Base-by-base conservation (phyloP, 371 early-diverging fungal species). In the Syncephalastrum contaminatum region DNA sequence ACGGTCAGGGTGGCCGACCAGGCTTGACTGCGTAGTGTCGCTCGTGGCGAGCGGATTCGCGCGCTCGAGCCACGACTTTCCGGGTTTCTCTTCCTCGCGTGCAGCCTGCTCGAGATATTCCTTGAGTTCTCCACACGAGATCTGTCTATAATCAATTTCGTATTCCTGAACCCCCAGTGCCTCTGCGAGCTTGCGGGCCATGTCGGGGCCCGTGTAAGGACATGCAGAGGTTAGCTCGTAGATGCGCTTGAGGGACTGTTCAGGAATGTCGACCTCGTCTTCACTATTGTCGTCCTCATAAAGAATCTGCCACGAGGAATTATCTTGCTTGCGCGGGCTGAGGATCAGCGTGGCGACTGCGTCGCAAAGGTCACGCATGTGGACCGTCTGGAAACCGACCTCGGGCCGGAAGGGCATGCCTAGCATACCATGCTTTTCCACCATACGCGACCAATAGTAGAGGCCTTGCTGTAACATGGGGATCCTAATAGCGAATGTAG, bases 391-490 rank as follows among this genome's bases (percentile, higher is more conserved):
- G 30, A 57, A 19, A 13, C 18, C 15, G 3, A 50, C 44, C 7
- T 24, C 16, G 12, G 18, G 4, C 4, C 53, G 40, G 7, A 62
- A n/a, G n/a, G 62, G 57, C 62, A 62, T 62, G 16, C 53, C 57
- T n/a, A 62, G 22, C 12, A 22, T 25, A n/a, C 57, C 57, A 13
- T 24, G 18, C 5, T 53, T 30, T 43, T 52, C 49, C 13, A 62
- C 46, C 62, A 62, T 62, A 3, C 24, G 45, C 18, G 46, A 43
- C 62, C 62, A 62, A 45, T 43, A 52, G 39, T 55, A 62, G 18
- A 53, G 43, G 14, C 18, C 4, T 48, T 62, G 62, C 30, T 62
- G 55, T 5, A 20, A 8, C 4, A 55, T 1, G 25, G 43, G 25
- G 15, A 24, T 20, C 19, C 42, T 53, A 53, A 16, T 21, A 43